phyloP scores from a whole-genome alignment of 1,284 basidiomycete genomes.

The Anthracocystis setariae region DNA sequence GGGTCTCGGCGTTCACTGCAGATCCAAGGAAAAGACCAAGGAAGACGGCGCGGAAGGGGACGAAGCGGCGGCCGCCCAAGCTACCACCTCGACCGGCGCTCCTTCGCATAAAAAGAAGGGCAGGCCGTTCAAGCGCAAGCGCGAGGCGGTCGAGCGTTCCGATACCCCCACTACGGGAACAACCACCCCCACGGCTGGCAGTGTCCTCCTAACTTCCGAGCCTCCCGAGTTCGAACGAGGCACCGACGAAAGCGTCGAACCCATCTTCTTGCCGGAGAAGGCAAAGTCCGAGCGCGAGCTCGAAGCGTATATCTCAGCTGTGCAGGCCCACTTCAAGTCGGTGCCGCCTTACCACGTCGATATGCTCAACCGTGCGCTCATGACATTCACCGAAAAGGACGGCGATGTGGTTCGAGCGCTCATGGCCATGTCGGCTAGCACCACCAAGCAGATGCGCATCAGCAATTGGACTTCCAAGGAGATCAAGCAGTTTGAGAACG shows the following conservation, averaged over 20 bases:
- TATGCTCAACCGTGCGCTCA: constrained; percentile 87
- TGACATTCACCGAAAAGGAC: constrained; percentile 75
- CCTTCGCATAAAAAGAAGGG: constrained; percentile 40
- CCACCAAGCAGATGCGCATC: constrained; percentile 72
- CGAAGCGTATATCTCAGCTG: constrained; percentile 78
- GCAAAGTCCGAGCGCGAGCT: constrained; percentile 70
- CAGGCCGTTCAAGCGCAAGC: constrained; percentile 37
- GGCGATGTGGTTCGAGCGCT: constrained; percentile 81
- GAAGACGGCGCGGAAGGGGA: constrained; percentile 35
- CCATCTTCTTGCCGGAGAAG: constrained; percentile 69
- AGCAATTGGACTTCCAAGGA: constrained; percentile 76
- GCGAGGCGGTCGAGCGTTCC: constrained; percentile 33
- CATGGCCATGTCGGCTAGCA: constrained; percentile 74
- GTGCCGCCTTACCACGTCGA: constrained; percentile 74
- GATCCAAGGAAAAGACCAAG: constrained; percentile 27
- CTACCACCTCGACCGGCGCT: constrained; percentile 1
- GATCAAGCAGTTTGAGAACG: constrained; percentile 78
- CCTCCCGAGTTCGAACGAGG: constrained; percentile 74
- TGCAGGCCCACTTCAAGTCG: constrained; percentile 37
- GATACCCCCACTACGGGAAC: constrained; percentile 43
- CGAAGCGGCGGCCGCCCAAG: constrained; percentile 20
- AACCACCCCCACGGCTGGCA: constrained; percentile 22
- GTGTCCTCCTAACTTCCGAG: constrained; percentile 53
- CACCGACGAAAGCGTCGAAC: constrained; percentile 78
- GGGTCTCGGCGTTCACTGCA: constrained; percentile 37